Evolutionary conservation across 2,329 filamentous ascomycete genomes (phyloP).

Genomic region (Claviceps pusilla): DNA sequence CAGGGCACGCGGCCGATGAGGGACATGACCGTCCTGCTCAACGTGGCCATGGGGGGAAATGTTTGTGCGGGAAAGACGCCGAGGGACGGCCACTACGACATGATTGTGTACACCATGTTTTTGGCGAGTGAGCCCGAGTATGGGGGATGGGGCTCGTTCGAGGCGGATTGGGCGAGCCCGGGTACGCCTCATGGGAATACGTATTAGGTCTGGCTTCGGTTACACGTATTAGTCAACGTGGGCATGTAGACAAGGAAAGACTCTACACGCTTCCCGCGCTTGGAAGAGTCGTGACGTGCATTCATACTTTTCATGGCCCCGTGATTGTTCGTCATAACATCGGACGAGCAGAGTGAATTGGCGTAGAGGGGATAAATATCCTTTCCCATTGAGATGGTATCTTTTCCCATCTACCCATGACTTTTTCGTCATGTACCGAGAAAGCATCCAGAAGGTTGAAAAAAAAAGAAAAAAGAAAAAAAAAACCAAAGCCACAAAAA

Average conservation of each 20-base stretch:
- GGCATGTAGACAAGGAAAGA: no score
- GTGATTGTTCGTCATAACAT: no score
- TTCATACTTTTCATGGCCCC: no score
- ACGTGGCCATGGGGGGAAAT: slow-evolving; percentile 48
- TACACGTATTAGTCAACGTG: no score
- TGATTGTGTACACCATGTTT: slow-evolving; percentile 37
- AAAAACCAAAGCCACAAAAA: no score
- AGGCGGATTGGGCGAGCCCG: slow-evolving; percentile 29
- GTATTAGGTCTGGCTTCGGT: slow-evolving; percentile 8
- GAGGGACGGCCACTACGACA: slow-evolving; percentile 38
- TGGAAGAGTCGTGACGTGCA: no score
- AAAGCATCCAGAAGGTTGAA: neutral
- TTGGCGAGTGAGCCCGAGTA: slow-evolving; percentile 34
- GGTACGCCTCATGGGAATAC: slow-evolving; percentile 17
- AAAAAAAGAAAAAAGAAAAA: neutral
- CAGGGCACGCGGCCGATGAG: slow-evolving; percentile 36
- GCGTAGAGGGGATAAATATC: no score
- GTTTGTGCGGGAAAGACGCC: slow-evolving; percentile 39
- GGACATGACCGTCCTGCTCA: slow-evolving; percentile 41
- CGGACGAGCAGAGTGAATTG: no score
- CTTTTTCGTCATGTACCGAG: neutral
- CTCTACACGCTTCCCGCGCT: no score
- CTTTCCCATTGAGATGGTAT: no score
- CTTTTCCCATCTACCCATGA: no score
- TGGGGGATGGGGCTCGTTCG: slow-evolving; percentile 41